Evolutionary conservation across 371 early-diverging fungal species (phyloP).

Genomic region (Mortierella sp.): DNA sequence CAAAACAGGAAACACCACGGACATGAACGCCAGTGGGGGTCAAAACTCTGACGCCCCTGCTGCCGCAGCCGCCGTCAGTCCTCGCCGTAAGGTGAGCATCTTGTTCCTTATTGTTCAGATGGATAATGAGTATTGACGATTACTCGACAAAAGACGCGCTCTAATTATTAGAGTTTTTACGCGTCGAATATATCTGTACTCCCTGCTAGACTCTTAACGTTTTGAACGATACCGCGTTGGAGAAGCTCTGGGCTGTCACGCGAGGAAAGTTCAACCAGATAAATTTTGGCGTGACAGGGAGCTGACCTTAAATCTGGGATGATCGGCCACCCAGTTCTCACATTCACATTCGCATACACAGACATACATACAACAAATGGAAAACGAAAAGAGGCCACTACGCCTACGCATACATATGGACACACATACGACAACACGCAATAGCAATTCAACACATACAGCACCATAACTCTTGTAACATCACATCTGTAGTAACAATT

Average conservation of each 20-base stretch:
- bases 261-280: background rate
- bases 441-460: background rate
- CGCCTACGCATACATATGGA: background rate
- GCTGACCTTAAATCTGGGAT: too few relatives aligned
- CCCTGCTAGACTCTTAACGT: background rate
- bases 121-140: background rate
- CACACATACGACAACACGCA: background rate
- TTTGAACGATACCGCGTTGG: background rate
- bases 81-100: too few relatives aligned
- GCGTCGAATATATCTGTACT: background rate
- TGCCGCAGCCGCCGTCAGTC: too few relatives aligned
- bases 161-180: background rate
- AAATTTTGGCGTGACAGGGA: background rate
- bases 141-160: background rate
- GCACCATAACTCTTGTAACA: background rate
- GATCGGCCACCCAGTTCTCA: too few relatives aligned
- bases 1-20: too few relatives aligned
- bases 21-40: too few relatives aligned
- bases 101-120: too few relatives aligned
- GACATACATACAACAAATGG: background rate
- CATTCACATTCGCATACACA: background rate
- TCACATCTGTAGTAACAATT: background rate
- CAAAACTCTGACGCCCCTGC: too few relatives aligned
- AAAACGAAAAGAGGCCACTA: background rate
- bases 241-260: background rate